Evolutionary conservation across 1,284 basidiomycete species (phyloP), one percentile per base, ranked within the genome.

Genomic region (Cutaneotrichosporon sp.): DNA sequence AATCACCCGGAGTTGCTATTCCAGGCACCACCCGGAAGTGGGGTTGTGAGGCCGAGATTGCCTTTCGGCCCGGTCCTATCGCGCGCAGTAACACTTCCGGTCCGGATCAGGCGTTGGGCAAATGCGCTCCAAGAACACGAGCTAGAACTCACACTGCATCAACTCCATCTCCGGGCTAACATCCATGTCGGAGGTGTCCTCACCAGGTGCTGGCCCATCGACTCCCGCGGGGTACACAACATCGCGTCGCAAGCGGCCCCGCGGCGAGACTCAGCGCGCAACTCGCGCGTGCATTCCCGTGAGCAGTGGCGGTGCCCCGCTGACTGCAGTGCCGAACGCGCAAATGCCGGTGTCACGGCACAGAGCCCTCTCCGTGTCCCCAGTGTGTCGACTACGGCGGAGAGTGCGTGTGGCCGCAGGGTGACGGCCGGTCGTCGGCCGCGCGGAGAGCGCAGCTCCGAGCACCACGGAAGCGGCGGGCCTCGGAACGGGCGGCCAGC

Each of bases 291-390:
- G 52, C 22, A 14, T 54, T 5, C 52, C 52, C 16, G 52, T 54
- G 22, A 27, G 52, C 18, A 9, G 6, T 36, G 9, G 31, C 6
- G 5, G 18, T 13, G 11, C 36, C 11, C 13, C 16, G 22, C 49
- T 58, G 56, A 58, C 29, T 0, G 2, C 59, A 72, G 70, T 72
- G 70, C 54, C 64, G 70, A 2, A 38, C 62, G 16, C 62, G 69
- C 16, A 70, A 70, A 56, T 68, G 62, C 18, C 62, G 64, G 49
- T 72, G 70, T 53, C 69, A 64, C 0, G 67, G 62, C 2, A 47
- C 29, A 3, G 66, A 67, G 13, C 69, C 70, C 4, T 62, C 54
- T 13, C 64, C 70, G 16, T 72, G 70, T 43, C 60, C 64, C 4
- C 70, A 66, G 46, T 72, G 70, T 31, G 50, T 69, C 38, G 60